Conservation (phyloP, 2,329 filamentous ascomycete genomes). For the Aspergillus transmontanensis region DNA sequence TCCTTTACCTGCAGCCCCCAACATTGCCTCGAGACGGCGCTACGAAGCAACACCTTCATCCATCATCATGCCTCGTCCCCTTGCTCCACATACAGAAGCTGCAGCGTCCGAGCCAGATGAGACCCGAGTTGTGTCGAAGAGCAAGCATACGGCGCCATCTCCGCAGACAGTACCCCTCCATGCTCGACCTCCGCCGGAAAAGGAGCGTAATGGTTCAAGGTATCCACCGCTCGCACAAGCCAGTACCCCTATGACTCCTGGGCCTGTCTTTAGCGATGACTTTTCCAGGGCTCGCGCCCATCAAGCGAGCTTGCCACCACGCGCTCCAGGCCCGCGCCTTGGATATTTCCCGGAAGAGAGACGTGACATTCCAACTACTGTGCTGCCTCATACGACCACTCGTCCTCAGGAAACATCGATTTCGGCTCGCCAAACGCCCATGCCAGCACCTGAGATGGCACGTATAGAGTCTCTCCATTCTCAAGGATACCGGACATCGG, state of each 20-base stretch:
- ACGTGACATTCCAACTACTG: constrained; percentile 30
- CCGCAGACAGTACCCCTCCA: constrained; percentile 36
- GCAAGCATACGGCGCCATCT: constrained; percentile 33
- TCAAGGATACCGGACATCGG: constrained; percentile 24
- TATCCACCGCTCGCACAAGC: constrained; percentile 46
- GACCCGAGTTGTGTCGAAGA: constrained; percentile 30
- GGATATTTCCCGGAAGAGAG: constrained; percentile 50
- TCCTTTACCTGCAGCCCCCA: constrained; percentile 44
- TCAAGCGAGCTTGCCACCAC: constrained; percentile 34
- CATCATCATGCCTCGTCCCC: constrained; percentile 41
- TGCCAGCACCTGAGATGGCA: constrained; percentile 32
- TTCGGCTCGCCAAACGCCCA: constrained; percentile 33
- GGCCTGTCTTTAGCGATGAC: constrained; percentile 37
- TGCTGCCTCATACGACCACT: constrained; percentile 27
- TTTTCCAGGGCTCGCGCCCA: constrained; percentile 30
- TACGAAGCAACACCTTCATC: constrained; percentile 49
- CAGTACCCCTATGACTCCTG: constrained; percentile 30
- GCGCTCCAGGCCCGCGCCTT: constrained; percentile 44
- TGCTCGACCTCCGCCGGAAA: constrained; percentile 36
- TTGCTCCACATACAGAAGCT: constrained; percentile 47
- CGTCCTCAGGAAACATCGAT: constrained; percentile 34
- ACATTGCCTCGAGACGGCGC: constrained; percentile 49
- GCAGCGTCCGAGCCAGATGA: constrained; percentile 36
- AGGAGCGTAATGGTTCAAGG: constrained; percentile 36
- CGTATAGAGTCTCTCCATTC: constrained; percentile 37